Base-by-base conservation (phyloP, 2,329 filamentous ascomycete genomes). In the Arachnomyces sp. region DNA sequence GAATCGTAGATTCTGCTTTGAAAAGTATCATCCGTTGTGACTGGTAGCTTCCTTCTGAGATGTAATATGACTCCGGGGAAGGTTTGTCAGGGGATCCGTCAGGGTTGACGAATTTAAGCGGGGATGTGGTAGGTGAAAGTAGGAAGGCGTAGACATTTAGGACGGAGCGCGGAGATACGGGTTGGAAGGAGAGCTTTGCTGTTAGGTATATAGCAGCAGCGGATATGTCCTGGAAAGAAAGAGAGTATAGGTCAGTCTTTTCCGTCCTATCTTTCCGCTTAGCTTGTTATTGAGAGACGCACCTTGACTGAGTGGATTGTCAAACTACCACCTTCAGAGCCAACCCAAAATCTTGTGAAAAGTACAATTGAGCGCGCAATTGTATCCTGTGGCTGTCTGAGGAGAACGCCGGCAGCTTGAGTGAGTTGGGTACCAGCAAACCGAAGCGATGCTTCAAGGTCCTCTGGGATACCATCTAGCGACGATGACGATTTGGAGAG, bases 81-180 rank as follows among this genome's bases (percentile, higher is more conserved):
- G 60, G 55, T 18, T 57, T 45, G 11, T 57, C 44, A 2, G 52
- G 43, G 7, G 47, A 38, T 12, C 59, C 55, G 16, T 49, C 39
- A 4, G 53, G 49, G 44, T 59, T 57, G 52, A 59, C 46, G 57
- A 59, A 57, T 67, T 65, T 60, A 71, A 73, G 58, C 17, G 73
- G 67, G 0, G 79, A 81, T 16, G 68, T 65, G 1, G 64, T 54
- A 34, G 74, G 60, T 0, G 82, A 84, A 30, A 80, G 66, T 4
- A 96, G 79, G 61, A 90, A 94, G 30, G 79, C 74, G 63, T 93
- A 94, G 44, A 90, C 82, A 57, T 89, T 92, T 43, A 88, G 74
- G 30, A 95, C 69, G 49, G 88, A 88, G 49, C 88, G 80, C 1
- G 86, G 78, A 9, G 83, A 82, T 43, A 82, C 79, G 1, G 88